A percentile compares a stretch with the other conserved stretches of the same genome.
Conservation (phyloP, 1,284 basidiomycete genomes). For the Ceratobasidium sp. region DNA sequence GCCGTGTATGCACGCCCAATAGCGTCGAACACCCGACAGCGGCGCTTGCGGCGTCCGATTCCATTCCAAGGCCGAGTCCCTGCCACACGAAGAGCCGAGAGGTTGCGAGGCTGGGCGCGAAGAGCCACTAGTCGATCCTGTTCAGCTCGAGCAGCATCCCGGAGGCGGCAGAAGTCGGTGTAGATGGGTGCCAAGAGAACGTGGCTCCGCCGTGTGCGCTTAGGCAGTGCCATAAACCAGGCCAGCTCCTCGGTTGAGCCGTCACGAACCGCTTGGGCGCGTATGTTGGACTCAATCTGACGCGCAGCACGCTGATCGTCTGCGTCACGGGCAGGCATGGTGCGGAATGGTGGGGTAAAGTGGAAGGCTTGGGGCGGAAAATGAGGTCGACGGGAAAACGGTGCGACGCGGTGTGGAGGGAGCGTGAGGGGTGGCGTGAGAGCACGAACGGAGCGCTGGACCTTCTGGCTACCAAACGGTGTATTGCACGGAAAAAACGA, state of each 20-base stretch:
- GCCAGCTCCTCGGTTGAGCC: neutral
- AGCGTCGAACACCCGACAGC: neutral
- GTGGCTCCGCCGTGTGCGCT: neutral
- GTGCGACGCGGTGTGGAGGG: too few species aligned
- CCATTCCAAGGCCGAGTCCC: neutral
- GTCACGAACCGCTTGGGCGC: neutral
- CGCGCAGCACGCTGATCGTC: neutral
- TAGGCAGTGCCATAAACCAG: neutral
- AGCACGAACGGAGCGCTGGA: too few species aligned
- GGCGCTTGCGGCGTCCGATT: neutral
- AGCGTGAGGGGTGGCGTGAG: too few species aligned
- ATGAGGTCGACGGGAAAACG: too few species aligned
- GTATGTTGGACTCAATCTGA: neutral
- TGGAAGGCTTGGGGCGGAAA: too few species aligned
- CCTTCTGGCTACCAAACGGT: too few species aligned
- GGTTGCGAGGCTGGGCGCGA: neutral
- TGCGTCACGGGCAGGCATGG: neutral
- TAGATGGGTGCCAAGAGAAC: neutral
- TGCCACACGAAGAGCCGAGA: neutral
- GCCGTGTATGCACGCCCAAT: neutral
- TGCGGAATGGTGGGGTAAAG: too few species aligned
- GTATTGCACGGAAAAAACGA: too few species aligned
- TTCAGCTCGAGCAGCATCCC: neutral
- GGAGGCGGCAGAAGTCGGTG: neutral
- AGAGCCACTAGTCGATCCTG: neutral